phyloP scores from a whole-genome alignment of 495 filamentous ascomycete species.

The Daldinia loculata region DNA sequence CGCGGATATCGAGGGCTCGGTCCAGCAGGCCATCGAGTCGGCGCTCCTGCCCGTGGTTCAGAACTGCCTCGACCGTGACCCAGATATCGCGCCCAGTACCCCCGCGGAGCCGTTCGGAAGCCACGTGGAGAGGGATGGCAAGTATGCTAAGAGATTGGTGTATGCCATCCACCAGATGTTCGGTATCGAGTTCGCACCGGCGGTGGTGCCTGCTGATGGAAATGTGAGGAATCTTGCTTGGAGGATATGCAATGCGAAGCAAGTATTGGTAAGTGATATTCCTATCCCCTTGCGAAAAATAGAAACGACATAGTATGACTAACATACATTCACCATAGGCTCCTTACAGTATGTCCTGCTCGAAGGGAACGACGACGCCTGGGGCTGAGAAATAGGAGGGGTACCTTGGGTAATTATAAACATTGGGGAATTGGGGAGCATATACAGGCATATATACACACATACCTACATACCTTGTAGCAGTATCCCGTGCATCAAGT shows the following conservation, averaged over 20 bases:
- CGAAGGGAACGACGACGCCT: conserved; percentile 63
- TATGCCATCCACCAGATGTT: conserved; percentile 98
- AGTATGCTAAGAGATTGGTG: conserved; percentile 86
- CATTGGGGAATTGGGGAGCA: background rate
- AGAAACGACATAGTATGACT: background rate
- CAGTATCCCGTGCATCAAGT: background rate
- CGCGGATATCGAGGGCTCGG: conserved; percentile 38
- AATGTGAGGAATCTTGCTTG: conserved; percentile 90
- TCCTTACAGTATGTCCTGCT: conserved; percentile 71
- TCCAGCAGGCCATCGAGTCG: conserved; percentile 68
- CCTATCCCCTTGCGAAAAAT: background rate
- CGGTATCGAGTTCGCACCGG: conserved; percentile 92
- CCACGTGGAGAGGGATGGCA: conserved; percentile 83
- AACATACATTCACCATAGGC: conserved; percentile 52
- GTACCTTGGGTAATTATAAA: conserved; percentile 1
- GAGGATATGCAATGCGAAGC: conserved; percentile 95
- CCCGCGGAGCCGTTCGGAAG: conserved; percentile 83
- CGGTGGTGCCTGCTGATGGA: conserved; percentile 92
- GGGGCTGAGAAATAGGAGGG: conserved; percentile 49
- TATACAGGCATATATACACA: background rate
- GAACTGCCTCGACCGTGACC: conserved; percentile 92
- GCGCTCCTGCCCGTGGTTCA: conserved; percentile 82
- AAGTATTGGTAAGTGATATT: conserved; percentile 78
- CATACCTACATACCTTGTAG: background rate
- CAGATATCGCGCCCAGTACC: conserved; percentile 85